Base-by-base conservation (phyloP, 192 early-diverging fungal species). In the Rhizoclosmatium globosum region DNA sequence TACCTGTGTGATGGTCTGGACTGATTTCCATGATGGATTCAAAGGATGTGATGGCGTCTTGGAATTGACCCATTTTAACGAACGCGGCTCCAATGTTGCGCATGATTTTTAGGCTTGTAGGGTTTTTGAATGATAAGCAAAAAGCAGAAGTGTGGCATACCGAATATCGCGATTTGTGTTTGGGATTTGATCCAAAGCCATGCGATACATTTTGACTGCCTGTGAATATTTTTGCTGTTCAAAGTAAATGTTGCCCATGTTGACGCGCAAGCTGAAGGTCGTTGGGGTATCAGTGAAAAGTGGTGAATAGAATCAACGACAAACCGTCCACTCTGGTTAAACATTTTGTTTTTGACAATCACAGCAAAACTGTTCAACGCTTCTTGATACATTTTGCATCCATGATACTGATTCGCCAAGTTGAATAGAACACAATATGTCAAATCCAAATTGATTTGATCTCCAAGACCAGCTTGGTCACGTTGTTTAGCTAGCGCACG, bases 191-290 rank as follows among this genome's bases (percentile, higher is more conserved):
- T 91, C 89, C 59, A 91, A 74, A 47, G 89, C 89, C 89, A 91
- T 91, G 6, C 89, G 80, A 71, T 91, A 91, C 89, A 91, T 91
- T 79, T 91, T 91, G 44, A 91, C 80, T 2, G 89, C 89, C 67
- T 89, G 88, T 0, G 87, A 83, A 44, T 86, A 89, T 80, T 89
- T 89, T 69, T 79, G 58, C 77, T 88, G 88, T 77, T 88, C 87
- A 81, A 89, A 87, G 75, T 91, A 89, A 19, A 89, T 88, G 79
- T 91, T 91, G 13, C 89, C 89, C 89, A 91, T 91, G 73, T 91
- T 91, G 60, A 91, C 89, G 21, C 89, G 61, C 53, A 91, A 78
- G 69, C 88, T 59, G 50, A 53, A 13, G 50, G 17, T 1, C 9
- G 17, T 7, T 13, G 17, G 50, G 17, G 17, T 53, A 53, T 53